phyloP scores from a whole-genome alignment of 208 protist species.

The Trypanosoma melophagium region DNA sequence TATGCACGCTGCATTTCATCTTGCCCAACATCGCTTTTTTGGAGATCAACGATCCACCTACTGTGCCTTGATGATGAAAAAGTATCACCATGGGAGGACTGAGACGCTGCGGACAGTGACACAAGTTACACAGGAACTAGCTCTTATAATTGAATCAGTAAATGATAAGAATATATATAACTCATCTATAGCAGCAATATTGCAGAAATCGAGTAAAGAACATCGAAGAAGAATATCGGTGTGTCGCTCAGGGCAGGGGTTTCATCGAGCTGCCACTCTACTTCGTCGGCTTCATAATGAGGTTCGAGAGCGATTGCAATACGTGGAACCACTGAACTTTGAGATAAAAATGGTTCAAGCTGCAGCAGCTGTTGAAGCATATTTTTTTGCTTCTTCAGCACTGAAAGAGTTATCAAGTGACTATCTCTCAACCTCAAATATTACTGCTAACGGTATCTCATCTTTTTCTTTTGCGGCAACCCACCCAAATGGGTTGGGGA shows the following conservation, averaged over 20 bases:
- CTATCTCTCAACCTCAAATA: slow-evolving; percentile 34
- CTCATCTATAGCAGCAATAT: neutral
- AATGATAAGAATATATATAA: slow-evolving; percentile 3
- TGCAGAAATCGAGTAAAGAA: slow-evolving; percentile 16
- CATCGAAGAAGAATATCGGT: slow-evolving; percentile 14
- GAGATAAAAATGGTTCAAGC: slow-evolving; percentile 8
- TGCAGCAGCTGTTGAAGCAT: slow-evolving; percentile 1
- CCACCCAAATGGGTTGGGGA: slow-evolving; percentile 23
- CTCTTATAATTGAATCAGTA: slow-evolving; percentile 3
- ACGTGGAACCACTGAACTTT: neutral
- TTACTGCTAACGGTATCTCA: slow-evolving; percentile 20
- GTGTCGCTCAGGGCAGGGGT: slow-evolving; percentile 20
- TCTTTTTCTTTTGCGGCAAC: slow-evolving; percentile 24
- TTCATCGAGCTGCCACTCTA: slow-evolving; percentile 21
- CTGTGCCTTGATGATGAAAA: slow-evolving; percentile 28
- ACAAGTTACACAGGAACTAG: slow-evolving; percentile 17
- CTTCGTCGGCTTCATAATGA: slow-evolving; percentile 17
- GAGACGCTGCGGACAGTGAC: slow-evolving; percentile 25
- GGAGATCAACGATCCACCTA: slow-evolving; percentile 31
- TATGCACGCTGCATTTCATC: slow-evolving; percentile 30
- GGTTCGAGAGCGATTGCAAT: slow-evolving; percentile 9
- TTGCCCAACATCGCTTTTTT: slow-evolving; percentile 28
- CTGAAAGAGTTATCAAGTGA: slow-evolving; percentile 22
- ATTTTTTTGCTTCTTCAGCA: slow-evolving; percentile 21
- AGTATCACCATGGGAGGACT: slow-evolving; percentile 27